Conservation (phyloP, 1,284 basidiomycete genomes). For the Fereydounia khargensis region DNA sequence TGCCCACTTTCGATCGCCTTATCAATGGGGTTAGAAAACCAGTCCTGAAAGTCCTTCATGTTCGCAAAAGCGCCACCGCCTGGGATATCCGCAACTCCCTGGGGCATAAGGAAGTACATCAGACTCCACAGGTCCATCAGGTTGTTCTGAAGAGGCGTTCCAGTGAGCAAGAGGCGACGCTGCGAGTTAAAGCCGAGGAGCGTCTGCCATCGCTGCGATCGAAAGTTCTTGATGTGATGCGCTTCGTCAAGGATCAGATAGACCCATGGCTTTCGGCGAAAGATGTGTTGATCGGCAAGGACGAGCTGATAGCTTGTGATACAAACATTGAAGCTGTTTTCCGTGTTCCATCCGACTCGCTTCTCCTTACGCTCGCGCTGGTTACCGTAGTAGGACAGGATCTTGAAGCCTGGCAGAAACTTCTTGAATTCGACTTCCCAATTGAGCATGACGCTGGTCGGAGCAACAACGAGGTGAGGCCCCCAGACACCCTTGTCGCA, state of each 20-base stretch:
- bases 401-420: constrained; percentile 89
- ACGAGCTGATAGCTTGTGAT: constrained; percentile 90
- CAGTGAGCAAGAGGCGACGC: constrained; percentile 81
- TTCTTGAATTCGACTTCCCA: constrained; percentile 99
- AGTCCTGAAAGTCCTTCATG: constrained; percentile 89
- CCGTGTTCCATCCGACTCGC: constrained; percentile 89
- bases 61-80: constrained; percentile 77
- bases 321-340: constrained; percentile 90
- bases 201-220: constrained; percentile 91
- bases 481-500: constrained; percentile 95
- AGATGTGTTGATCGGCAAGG: constrained; percentile 86
- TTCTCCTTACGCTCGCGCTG: constrained; percentile 90
- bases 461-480: constrained; percentile 90
- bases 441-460: constrained; percentile 90
- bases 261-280: constrained; percentile 92
- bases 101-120: constrained; percentile 93
- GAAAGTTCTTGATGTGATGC: constrained; percentile 98
- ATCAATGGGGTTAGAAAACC: constrained; percentile 86
- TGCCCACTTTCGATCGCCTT: constrained; percentile 87
- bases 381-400: constrained; percentile 86
- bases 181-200: constrained; percentile 90
- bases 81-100: constrained; percentile 56
- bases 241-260: constrained; percentile 96
- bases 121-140: constrained; percentile 92
- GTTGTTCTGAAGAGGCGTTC: constrained; percentile 93